phyloP scores from a whole-genome alignment of 768 basidiomycete genomes.

The Leccinum variicolor region DNA sequence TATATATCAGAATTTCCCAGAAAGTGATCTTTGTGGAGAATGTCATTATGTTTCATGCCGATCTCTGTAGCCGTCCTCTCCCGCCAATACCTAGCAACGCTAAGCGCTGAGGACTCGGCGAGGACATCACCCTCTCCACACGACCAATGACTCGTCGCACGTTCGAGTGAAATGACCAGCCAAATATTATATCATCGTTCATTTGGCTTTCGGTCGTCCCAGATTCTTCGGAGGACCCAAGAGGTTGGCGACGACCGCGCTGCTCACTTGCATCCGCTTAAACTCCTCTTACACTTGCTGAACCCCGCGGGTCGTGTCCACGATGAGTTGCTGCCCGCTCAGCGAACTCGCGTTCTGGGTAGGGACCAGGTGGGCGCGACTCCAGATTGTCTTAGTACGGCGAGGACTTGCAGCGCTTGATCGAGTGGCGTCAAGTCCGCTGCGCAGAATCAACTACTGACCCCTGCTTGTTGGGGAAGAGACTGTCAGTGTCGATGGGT shows the following conservation, averaged over 20 bases:
- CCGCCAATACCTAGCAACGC: neutral
- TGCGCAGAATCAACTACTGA: constrained; percentile 24
- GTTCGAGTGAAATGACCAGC: neutral
- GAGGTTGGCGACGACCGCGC: constrained; percentile 48
- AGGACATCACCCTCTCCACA: neutral
- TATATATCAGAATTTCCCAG: neutral
- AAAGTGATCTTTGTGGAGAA: neutral
- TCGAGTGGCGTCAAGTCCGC: constrained; percentile 52
- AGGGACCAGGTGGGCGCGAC: constrained; percentile 58
- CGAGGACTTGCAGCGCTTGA: constrained; percentile 43
- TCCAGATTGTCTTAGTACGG: constrained; percentile 55
- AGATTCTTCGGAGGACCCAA: constrained; percentile 30
- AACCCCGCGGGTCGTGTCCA: constrained; percentile 40
- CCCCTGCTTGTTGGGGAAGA: too few relatives aligned
- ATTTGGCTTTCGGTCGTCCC: constrained; percentile 8
- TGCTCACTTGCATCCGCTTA: constrained; percentile 54
- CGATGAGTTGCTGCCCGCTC: constrained; percentile 45
- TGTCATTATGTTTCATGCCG: too few relatives aligned
- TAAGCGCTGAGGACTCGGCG: neutral
- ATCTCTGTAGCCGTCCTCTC: neutral
- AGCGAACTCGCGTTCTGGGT: constrained; percentile 28
- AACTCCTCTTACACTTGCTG: constrained; percentile 48
- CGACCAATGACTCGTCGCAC: neutral
- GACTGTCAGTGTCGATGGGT: too few relatives aligned
- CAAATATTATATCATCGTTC: neutral